Evolutionary conservation across 2,329 filamentous ascomycete genomes (phyloP).

Genomic region (Dactylellina haptotyla): DNA sequence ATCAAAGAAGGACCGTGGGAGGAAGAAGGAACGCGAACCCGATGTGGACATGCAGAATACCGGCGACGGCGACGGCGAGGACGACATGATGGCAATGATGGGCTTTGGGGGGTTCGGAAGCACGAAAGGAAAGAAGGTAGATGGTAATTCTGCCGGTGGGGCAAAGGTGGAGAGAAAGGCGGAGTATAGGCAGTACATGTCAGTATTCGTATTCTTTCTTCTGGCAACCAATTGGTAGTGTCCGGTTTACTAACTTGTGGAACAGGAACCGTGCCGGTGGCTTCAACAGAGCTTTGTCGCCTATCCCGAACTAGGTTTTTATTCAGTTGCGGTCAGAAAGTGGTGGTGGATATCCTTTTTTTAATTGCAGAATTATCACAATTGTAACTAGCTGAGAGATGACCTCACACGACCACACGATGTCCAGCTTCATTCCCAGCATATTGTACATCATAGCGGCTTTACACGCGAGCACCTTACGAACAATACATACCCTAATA

Average conservation of each 20-base stretch:
- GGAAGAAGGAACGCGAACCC: slow-evolving; percentile 53
- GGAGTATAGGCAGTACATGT: slow-evolving; percentile 95
- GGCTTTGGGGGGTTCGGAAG: slow-evolving; percentile 85
- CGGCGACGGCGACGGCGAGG: slow-evolving; percentile 71
- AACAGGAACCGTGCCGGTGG: slow-evolving; percentile 76
- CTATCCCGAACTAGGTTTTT: slow-evolving; percentile 59
- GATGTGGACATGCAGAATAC: slow-evolving; percentile 66
- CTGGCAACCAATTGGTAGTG: not conserved
- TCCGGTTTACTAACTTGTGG: slow-evolving; percentile 6
- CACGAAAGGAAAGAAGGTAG: slow-evolving; percentile 90
- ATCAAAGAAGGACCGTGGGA: slow-evolving; percentile 24
- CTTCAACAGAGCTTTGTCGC: slow-evolving; percentile 81
- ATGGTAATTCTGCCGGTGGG: slow-evolving; percentile 82
- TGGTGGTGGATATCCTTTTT: no score
- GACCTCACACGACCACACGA: no score
- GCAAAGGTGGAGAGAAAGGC: slow-evolving; percentile 93
- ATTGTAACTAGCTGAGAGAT: no score
- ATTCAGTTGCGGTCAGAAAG: no score
- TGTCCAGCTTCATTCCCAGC: no score
- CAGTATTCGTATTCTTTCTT: slow-evolving; percentile 54
- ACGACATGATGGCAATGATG: slow-evolving; percentile 85
- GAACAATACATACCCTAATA: no score
- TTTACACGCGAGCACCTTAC: no score
- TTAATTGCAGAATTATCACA: no score
- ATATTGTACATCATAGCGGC: no score